Conservation (phyloP, 768 basidiomycete genomes). For the Boletus edulis region DNA sequence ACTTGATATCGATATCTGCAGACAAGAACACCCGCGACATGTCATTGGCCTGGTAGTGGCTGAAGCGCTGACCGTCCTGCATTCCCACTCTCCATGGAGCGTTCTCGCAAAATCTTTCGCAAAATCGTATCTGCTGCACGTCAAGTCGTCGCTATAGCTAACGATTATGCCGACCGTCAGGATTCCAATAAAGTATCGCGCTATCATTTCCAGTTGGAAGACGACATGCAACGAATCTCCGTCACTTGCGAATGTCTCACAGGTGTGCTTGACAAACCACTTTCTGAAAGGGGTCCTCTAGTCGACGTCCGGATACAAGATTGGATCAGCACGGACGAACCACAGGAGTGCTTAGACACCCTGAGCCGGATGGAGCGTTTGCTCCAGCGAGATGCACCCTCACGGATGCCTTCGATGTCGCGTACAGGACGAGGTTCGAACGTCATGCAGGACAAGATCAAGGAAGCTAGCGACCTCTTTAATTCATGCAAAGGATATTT, state of each 20-base stretch:
- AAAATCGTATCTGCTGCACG: not conserved
- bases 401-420: not conserved
- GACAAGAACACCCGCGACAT: too few relatives aligned
- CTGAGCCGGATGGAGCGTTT: not conserved
- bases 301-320: constrained; percentile 1
- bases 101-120: constrained; percentile 1
- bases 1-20: too few relatives aligned
- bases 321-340: constrained; percentile 1
- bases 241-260: constrained; percentile 3
- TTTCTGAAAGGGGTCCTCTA: not conserved
- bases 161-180: not conserved
- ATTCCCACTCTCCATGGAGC: not conserved
- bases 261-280: not conserved
- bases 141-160: not conserved
- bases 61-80: too few relatives aligned
- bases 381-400: not conserved
- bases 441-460: not conserved
- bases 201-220: constrained; percentile 6
- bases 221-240: constrained; percentile 2
- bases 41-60: too few relatives aligned
- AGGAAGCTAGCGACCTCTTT: constrained; percentile 1
- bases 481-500: not conserved
- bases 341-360: not conserved
- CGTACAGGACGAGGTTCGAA: not conserved
- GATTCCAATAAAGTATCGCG: not conserved